Conservation (phyloP, 768 basidiomycete genomes). For the Lentinula detonsa region DNA sequence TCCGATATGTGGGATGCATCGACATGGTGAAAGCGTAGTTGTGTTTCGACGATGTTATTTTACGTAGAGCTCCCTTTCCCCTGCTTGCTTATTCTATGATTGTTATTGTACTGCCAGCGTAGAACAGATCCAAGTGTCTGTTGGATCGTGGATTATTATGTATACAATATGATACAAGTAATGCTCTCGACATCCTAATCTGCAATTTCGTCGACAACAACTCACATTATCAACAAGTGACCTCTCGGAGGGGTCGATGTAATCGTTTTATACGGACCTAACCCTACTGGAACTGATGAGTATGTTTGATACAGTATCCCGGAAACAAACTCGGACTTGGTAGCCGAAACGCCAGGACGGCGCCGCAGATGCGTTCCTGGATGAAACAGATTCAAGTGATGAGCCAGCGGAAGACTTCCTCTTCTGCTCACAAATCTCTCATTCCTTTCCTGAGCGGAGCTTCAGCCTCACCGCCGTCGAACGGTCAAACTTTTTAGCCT, state of each 20-base stretch:
- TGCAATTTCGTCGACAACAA: too few relatives aligned
- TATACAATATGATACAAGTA: neutral
- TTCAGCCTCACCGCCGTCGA: conserved; percentile 20
- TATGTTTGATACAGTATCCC: too few relatives aligned
- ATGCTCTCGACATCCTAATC: neutral
- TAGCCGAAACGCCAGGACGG: neutral
- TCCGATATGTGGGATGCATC: neutral
- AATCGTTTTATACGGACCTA: too few relatives aligned
- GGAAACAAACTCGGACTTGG: neutral
- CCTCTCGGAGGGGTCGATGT: too few relatives aligned
- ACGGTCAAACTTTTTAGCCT: neutral
- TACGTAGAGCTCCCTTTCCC: neutral
- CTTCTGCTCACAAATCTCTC: neutral
- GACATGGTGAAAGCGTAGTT: neutral
- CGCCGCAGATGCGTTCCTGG: conserved; percentile 4
- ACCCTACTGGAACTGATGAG: too few relatives aligned
- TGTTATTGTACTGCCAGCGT: neutral
- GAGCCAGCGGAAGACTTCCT: neutral
- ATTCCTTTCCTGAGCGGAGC: conserved; percentile 8
- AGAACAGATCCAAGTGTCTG: neutral
- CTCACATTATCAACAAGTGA: neutral
- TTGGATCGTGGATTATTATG: neutral
- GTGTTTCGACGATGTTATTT: neutral
- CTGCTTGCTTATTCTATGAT: neutral
- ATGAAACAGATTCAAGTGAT: neutral